Evolutionary conservation across 2,329 filamentous ascomycete genomes (phyloP).

Genomic region (Lachnellula cervina): DNA sequence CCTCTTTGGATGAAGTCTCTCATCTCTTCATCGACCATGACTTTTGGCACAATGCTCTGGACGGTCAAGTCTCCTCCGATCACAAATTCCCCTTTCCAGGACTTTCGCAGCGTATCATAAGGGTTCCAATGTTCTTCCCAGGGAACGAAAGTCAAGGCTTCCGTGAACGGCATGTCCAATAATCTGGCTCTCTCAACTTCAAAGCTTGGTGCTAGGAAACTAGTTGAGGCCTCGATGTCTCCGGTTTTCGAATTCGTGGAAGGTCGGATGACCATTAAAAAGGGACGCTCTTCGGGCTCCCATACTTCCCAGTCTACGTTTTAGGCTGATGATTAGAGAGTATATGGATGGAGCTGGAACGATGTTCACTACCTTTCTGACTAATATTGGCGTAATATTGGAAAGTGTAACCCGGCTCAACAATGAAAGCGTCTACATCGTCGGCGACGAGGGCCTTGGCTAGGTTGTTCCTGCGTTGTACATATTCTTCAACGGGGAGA

Average conservation of each 20-base stretch:
- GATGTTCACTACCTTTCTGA: slow-evolving; percentile 32
- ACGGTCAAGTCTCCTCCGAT: slow-evolving; percentile 26
- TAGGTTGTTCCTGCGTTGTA: slow-evolving; percentile 50
- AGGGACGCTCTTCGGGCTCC: slow-evolving; percentile 61
- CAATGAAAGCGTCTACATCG: slow-evolving; percentile 51
- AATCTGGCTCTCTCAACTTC: slow-evolving; percentile 56
- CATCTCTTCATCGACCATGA: slow-evolving; percentile 64
- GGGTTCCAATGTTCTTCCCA: slow-evolving; percentile 65
- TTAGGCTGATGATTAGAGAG: neutral
- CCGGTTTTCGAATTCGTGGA: slow-evolving; percentile 34
- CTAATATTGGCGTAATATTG: slow-evolving; percentile 59
- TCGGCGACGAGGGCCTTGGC: slow-evolving; percentile 49
- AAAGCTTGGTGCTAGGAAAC: slow-evolving; percentile 55
- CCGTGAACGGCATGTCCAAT: slow-evolving; percentile 50
- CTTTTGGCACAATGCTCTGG: slow-evolving; percentile 28
- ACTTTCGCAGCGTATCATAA: slow-evolving; percentile 48
- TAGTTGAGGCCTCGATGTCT: slow-evolving; percentile 46
- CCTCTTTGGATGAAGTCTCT: slow-evolving; percentile 59
- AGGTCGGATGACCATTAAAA: slow-evolving; percentile 56
- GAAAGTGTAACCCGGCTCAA: slow-evolving; percentile 62
- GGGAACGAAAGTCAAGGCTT: slow-evolving; percentile 48
- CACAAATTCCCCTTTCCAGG: slow-evolving; percentile 21
- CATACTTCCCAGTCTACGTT: slow-evolving; percentile 55
- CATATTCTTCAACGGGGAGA: slow-evolving; percentile 47
- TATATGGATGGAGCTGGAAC: too few relatives aligned